phyloP scores from a whole-genome alignment of 257 asterid species.

The Nicotiana paniculata region DNA sequence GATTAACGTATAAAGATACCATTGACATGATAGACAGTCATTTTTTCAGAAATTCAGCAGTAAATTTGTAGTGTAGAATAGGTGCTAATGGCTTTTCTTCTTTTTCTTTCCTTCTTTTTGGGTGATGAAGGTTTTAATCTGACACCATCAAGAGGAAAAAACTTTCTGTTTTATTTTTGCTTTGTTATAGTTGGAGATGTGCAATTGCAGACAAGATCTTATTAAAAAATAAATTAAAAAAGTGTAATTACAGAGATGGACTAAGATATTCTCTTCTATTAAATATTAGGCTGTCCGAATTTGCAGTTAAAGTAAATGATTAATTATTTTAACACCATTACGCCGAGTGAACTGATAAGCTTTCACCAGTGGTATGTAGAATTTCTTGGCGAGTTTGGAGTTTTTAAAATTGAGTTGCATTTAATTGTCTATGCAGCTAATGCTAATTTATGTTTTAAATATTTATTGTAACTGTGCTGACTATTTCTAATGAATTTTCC shows the following conservation, averaged over 20 bases:
- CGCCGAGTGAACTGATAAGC: neutral
- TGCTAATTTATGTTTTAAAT: neutral
- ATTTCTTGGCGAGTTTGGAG: neutral
- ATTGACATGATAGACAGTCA: neutral
- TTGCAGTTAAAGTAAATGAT: neutral
- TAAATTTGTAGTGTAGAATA: neutral
- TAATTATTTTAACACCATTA: neutral
- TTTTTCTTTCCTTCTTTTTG: neutral
- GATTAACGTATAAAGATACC: neutral
- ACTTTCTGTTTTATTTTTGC: neutral
- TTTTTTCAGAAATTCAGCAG: neutral
- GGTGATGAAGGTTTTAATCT: neutral
- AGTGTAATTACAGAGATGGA: neutral
- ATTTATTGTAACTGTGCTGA: neutral
- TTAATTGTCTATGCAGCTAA: neutral
- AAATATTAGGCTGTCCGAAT: neutral
- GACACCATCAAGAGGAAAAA: neutral
- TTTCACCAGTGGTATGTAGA: neutral
- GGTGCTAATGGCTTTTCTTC: neutral
- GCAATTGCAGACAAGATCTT: neutral
- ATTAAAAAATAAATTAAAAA: neutral
- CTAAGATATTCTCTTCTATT: neutral
- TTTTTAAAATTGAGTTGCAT: neutral
- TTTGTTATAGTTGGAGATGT: neutral
- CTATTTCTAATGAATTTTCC: slow-evolving; percentile 14